Evolutionary conservation across 2,329 filamentous ascomycete species (phyloP).

Genomic region (Beauveria brongniartii): DNA sequence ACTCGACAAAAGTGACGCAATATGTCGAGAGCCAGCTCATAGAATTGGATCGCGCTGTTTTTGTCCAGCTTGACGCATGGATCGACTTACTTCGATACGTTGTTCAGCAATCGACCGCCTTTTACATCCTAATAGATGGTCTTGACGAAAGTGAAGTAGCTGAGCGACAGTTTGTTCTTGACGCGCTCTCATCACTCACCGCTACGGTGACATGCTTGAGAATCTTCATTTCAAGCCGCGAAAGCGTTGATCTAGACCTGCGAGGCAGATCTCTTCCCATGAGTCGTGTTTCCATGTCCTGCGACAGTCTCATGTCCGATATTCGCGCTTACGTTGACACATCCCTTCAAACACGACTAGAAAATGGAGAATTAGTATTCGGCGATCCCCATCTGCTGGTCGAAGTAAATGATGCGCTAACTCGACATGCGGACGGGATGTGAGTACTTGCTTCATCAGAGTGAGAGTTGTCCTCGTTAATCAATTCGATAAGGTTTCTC

Average conservation of each 20-base stretch:
- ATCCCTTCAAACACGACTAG: not conserved
- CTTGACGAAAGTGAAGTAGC: not conserved
- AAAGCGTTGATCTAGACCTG: not conserved
- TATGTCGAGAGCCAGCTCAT: not conserved
- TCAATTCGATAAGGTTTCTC: slow-evolving; percentile 25
- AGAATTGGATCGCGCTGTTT: not conserved
- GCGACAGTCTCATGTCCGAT: not conserved
- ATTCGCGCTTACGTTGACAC: not conserved
- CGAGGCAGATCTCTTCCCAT: not conserved
- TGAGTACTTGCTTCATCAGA: not conserved
- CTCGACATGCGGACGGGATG: not conserved
- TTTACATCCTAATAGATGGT: not conserved
- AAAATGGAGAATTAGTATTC: not conserved
- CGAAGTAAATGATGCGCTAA: not conserved
- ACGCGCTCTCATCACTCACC: not conserved
- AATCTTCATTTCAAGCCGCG: not conserved
- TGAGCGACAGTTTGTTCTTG: not conserved
- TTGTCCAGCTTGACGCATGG: not conserved
- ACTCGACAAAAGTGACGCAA: not conserved
- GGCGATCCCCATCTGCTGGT: not conserved
- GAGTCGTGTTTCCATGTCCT: not conserved
- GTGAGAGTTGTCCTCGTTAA: too few relatives aligned
- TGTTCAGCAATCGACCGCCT: not conserved
- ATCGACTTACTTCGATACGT: not conserved
- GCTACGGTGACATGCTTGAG: not conserved